Base-by-base conservation (phyloP, 2,329 filamentous ascomycete species). In the Ceratocystis smalleyi region DNA sequence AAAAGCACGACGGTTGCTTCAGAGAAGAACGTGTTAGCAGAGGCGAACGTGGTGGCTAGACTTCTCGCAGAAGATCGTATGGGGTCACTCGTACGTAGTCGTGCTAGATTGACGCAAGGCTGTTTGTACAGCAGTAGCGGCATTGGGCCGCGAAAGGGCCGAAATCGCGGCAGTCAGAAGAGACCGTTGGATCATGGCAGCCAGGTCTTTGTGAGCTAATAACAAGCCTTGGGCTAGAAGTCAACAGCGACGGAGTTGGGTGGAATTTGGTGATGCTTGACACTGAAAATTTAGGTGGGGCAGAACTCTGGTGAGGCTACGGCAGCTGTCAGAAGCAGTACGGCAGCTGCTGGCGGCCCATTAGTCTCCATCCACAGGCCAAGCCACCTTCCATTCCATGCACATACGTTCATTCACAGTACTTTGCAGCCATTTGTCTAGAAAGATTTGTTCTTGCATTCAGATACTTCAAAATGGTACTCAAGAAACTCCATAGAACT, bases 231-330 rank as follows among this genome's bases (percentile, higher is more conserved):
- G 10, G 17, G 17, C 30, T 22, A 43, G 27, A 24, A 54, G 30
- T n/a, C 40, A 27, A 10, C 15, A n/a, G 45, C 43, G 55, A 55
- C 54, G 24, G 10, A 15, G 35, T 40, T 40, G 10, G 35, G 10
- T 40, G 35, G 35, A 40, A 40, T 22, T 17, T 12, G 27, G 12
- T 7, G n/a, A 40, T 40, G 54, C 32, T 59, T 59, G 59, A 45
- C 35, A 49, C 51, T 51, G 54, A 63, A 66, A 66, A 66, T 63
- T 64, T 55, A 45, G 51, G 65, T 61, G 61, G 65, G 65, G 65
- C 55, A 17, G 17, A 5, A 5, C 49, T n/a, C 5, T 47, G 43
- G 15, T 8, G 35, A 62, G 59, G 22, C 19, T 24, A 5, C 49
- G 61, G 7, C 65, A 66, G 57, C 43, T 66, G 65, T 3, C 62